These are phyloP conservation scores for Leccinum rimulosum DNA, from an alignment of 768 basidiomycete species.

Conservation along the genomic window DNA sequence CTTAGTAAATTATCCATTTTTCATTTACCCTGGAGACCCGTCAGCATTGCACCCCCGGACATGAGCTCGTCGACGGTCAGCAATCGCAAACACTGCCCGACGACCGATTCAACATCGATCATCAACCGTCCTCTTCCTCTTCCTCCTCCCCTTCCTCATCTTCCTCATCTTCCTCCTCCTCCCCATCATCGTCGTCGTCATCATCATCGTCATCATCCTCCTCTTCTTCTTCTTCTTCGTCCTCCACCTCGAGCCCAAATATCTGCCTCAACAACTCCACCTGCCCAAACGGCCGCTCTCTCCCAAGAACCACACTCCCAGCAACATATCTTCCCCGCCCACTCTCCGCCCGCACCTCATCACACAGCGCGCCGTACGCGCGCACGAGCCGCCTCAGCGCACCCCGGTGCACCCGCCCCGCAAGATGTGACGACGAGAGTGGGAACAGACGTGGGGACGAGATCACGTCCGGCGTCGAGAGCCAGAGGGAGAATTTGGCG, in stretches of 20 bases:
- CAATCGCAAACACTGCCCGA: too few relatives aligned
- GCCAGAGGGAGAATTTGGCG: constrained; percentile 76
- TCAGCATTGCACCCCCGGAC: too few relatives aligned
- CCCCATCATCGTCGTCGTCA: fast-evolving
- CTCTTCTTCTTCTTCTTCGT: background rate
- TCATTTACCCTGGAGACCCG: too few relatives aligned
- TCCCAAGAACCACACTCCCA: constrained; percentile 78
- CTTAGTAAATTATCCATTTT: too few relatives aligned
- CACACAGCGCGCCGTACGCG: constrained; percentile 73
- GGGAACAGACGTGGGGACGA: constrained; percentile 77
- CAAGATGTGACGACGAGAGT: constrained; percentile 64
- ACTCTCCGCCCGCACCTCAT: constrained; percentile 72
- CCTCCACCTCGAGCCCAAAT: constrained; percentile 61
- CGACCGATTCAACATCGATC: too few relatives aligned
- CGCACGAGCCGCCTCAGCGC: constrained; percentile 66
- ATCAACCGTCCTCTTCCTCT: too few relatives aligned
- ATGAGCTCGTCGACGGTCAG: too few relatives aligned
- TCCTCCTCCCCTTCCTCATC: too few relatives aligned
- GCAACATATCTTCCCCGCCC: constrained; percentile 70
- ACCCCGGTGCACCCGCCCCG: constrained; percentile 69
- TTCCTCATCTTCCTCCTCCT: background rate
- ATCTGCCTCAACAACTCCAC: constrained; percentile 72
- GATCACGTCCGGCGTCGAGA: constrained; percentile 77
- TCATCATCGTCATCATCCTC: fast-evolving
- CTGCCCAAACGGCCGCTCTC: constrained; percentile 82